Evolutionary conservation across 73 alveolate species (phyloP), one percentile per base, ranked within the genome.

Genomic region (Tetrahymena malaccensis): DNA sequence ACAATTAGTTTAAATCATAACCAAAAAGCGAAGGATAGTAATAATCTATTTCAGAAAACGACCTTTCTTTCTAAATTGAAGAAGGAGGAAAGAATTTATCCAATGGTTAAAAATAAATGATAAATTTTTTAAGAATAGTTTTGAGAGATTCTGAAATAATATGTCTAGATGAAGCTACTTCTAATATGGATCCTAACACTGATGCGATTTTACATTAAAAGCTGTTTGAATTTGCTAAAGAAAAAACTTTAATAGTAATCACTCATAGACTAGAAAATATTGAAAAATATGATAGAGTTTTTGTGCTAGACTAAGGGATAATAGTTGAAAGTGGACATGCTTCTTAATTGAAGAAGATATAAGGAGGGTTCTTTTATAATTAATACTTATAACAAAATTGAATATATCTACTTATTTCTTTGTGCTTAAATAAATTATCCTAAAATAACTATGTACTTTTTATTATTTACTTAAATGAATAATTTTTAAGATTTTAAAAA

Each of bases 131-230:
- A 58, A 97, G 99, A 96, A 97, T 97, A 22, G 55, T 98, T 25
- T 94, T 97, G 38, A 96, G 97, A 97, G 94, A 97, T 85, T 96
- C 95, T 44, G 94, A 97, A 94, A 97, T 97, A 50, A 94, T 97
- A 43, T 93, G 97, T 57, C 85, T 97, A 93, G 99, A 97, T 94
- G 99, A 97, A 89, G 99, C 98, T 10, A 97, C 99, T 13, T 96
- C 98, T 5, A 97, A 96, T 93, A 97, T 97, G 95, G 99, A 97
- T 97, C 97, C 96, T 58, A 94, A 94, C 97, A 97, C 99, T 85
- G 99, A 97, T 96, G 96, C 96, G 85, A 3, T 94, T 55, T 70
- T 94, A 25, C 96, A 94, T 38, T 94, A 94, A 35, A 40, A 35
- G 33, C 33, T 94, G 35, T 94, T 94, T 94, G 70, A 94, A 35